phyloP scores from a whole-genome alignment of 768 basidiomycete genomes.

The Calocera viscosa region DNA sequence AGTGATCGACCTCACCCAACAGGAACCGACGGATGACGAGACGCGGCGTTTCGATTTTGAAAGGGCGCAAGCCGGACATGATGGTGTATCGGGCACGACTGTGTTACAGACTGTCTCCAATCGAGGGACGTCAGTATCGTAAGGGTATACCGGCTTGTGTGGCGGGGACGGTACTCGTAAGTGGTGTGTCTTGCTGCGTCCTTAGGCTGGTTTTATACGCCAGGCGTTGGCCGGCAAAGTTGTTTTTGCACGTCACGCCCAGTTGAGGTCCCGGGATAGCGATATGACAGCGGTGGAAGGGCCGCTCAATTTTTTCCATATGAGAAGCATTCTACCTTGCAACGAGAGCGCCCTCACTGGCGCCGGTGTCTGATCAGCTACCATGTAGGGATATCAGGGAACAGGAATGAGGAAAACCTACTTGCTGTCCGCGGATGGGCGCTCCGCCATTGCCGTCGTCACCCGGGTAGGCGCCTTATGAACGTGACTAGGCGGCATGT shows the following conservation, averaged over 20 bases:
- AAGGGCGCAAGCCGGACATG: not conserved
- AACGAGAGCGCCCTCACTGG: not conserved
- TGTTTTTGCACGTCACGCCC: no score
- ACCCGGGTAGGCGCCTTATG: no score
- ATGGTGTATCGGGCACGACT: not conserved
- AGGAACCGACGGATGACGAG: conserved; percentile 2
- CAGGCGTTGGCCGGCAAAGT: no score
- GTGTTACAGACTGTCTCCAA: not conserved
- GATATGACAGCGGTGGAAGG: no score
- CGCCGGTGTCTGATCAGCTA: not conserved
- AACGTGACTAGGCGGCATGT: not conserved
- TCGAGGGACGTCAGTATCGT: no score
- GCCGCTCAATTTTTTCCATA: not conserved
- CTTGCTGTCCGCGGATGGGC: not conserved
- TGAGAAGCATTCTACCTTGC: not conserved
- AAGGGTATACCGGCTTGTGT: no score
- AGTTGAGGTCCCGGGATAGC: no score
- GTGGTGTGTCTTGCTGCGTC: no score
- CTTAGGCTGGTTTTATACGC: no score
- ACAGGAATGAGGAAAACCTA: not conserved
- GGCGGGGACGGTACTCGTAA: no score
- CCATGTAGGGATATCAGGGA: not conserved
- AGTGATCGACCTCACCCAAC: not conserved
- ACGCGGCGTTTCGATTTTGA: conserved; percentile 2
- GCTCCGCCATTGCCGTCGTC: not conserved